These are phyloP conservation scores for Blastocystis sp. DNA, from an alignment of 352 stramenopile genomes.

Conservation along the genomic window DNA sequence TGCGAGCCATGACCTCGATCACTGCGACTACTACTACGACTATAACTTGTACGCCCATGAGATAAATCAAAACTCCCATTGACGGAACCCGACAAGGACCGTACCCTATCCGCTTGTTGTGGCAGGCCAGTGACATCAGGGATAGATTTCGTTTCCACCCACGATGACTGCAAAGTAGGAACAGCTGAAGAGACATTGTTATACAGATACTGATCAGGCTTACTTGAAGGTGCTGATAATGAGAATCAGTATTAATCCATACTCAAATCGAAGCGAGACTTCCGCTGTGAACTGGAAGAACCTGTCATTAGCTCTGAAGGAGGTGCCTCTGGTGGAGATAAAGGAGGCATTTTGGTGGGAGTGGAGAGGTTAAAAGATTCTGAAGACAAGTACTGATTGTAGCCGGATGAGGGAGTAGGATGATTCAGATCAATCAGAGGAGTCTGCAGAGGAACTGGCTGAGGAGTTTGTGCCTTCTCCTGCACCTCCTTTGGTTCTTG, in stretches of 20 bases:
- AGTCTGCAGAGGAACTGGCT: background rate
- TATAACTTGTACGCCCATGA: background rate
- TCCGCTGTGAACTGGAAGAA: background rate
- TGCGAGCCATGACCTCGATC: background rate
- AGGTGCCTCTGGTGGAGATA: background rate
- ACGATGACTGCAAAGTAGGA: background rate
- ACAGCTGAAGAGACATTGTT: background rate
- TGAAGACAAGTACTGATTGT: background rate
- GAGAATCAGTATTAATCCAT: too few species aligned
- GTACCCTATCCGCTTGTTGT: background rate
- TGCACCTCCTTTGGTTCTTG: background rate
- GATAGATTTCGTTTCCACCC: background rate
- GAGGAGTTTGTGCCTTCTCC: background rate
- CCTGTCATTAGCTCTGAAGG: background rate
- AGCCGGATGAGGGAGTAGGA: background rate
- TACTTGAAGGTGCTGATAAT: too few species aligned
- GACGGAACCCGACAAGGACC: background rate
- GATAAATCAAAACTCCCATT: background rate
- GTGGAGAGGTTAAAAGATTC: slow-evolving; percentile 3
- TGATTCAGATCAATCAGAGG: background rate
- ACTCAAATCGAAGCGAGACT: slow-evolving; percentile 7
- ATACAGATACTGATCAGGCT: too few species aligned
- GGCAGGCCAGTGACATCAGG: background rate
- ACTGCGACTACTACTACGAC: background rate
- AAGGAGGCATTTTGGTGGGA: background rate